These are phyloP conservation scores for Colletotrichum tofieldiae DNA, from an alignment of 2,329 filamentous ascomycete genomes.

Conservation along the genomic window DNA sequence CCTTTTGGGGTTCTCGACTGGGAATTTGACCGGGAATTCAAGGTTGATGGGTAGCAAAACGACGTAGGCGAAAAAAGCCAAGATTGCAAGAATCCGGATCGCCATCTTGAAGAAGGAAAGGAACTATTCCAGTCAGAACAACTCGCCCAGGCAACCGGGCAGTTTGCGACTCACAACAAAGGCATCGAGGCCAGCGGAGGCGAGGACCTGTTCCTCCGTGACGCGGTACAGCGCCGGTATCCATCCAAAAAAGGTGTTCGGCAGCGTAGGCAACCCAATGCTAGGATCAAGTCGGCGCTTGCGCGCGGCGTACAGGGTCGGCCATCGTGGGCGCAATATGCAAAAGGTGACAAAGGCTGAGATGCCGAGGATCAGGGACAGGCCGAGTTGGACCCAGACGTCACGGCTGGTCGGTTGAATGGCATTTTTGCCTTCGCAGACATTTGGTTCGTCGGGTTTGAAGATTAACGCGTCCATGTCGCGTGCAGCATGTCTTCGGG, in stretches of 20 bases:
- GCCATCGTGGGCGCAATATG: slow-evolving; percentile 91
- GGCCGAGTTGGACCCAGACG: slow-evolving; percentile 76
- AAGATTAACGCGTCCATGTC: slow-evolving; percentile 37
- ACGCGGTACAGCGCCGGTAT: slow-evolving; percentile 88
- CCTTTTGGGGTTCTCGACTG: slow-evolving; percentile 44
- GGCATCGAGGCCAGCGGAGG: slow-evolving; percentile 92
- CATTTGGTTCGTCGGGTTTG: slow-evolving; percentile 39
- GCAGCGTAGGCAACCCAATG: slow-evolving; percentile 80
- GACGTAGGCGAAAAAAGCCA: slow-evolving; percentile 85
- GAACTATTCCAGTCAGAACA: slow-evolving; percentile 65
- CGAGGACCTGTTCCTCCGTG: slow-evolving; percentile 89
- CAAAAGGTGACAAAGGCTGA: slow-evolving; percentile 84
- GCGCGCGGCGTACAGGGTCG: slow-evolving; percentile 88
- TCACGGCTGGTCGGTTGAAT: slow-evolving; percentile 46
- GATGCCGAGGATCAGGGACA: slow-evolving; percentile 80
- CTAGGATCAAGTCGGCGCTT: slow-evolving; percentile 78
- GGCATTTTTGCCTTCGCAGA: slow-evolving; percentile 46
- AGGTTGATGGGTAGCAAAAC: slow-evolving; percentile 91
- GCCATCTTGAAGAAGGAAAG: slow-evolving; percentile 97
- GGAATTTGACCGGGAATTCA: slow-evolving; percentile 73
- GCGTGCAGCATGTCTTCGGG: slow-evolving; percentile 20
- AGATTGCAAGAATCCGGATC: slow-evolving; percentile 83
- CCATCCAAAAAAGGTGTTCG: slow-evolving; percentile 92
- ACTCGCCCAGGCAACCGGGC: rapidly evolving
- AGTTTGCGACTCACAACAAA: slow-evolving; percentile 78